Conservation (phyloP, 495 filamentous ascomycete genomes). For the Daldinia caldariorum region DNA sequence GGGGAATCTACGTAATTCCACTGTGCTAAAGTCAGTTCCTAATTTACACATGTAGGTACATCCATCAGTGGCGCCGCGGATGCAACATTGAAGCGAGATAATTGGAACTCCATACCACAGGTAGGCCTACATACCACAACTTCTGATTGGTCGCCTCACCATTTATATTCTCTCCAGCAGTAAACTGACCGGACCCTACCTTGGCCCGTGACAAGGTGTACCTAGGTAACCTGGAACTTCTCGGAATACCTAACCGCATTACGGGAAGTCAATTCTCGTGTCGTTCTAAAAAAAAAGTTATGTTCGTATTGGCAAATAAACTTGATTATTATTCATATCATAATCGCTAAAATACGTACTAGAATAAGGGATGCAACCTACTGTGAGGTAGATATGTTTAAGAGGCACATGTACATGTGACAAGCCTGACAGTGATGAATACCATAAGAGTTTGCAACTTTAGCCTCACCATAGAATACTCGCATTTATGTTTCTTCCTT, state of each 20-base stretch:
- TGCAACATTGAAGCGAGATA: slow-evolving; percentile 20
- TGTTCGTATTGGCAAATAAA: neutral
- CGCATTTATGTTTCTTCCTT: slow-evolving; percentile 27
- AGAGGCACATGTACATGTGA: too few relatives aligned
- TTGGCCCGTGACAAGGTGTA: slow-evolving; percentile 21
- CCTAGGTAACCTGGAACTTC: neutral
- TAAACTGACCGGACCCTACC: neutral
- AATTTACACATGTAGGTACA: neutral
- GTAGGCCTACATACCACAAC: neutral
- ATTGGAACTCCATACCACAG: too few relatives aligned
- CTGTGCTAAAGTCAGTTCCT: neutral
- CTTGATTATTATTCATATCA: too few relatives aligned
- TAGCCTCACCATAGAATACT: neutral
- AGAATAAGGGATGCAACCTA: too few relatives aligned
- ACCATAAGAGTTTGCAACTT: too few relatives aligned
- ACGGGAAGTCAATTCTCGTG: neutral
- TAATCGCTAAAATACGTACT: too few relatives aligned
- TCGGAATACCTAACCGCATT: neutral
- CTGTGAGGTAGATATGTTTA: too few relatives aligned
- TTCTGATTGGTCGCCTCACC: slow-evolving; percentile 37
- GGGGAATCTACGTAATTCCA: slow-evolving; percentile 34
- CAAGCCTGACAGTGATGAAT: too few relatives aligned
- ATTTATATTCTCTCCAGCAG: slow-evolving; percentile 4
- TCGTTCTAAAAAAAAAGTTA: neutral
- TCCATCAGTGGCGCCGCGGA: slow-evolving; percentile 11